Base-by-base conservation (phyloP, 2,329 filamentous ascomycete genomes). In the Exophiala oligosperma region DNA sequence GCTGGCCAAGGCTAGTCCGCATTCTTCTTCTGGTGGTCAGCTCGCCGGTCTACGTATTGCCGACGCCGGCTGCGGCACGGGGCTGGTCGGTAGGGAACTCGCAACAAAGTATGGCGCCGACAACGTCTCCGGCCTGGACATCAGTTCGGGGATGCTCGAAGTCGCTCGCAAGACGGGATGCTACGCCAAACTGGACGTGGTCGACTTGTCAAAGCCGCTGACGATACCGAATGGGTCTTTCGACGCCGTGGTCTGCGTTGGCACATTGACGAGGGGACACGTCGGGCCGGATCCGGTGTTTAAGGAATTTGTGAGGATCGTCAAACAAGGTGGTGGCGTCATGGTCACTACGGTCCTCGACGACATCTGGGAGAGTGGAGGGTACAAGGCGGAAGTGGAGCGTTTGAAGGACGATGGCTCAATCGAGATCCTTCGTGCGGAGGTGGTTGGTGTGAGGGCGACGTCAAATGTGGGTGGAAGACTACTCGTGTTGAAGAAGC, bases 41-140 rank as follows among this genome's bases (percentile, higher is more conserved):
- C 57, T 72, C 14, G 61, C 63, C 24, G 57, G 53, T 44, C 66
- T 69, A 5, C 54, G 63, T 2, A 77, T 84, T 55, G 74, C 82
- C 0, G 81, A 84, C 58, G 81, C 81, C 23, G 81, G 81, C n/a
- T 83, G 81, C 57, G 81, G 81, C 3, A 84, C 81, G 0, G 81
- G 81, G 0, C 75, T 82, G 7, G 80, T 82, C 9, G 81, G 80
- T 3, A 67, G 75, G 21, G 76, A 76, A 26, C 75, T 84, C 3
- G 72, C 75, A 23, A 17, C 75, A 11, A 69, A 74, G 38, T 66
- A 73, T 32, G 76, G 78, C 2, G 76, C 75, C 2, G 72, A 72
- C 38, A 70, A 72, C n/a, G 75, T 84, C 43, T 78, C 83, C 51
- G 82, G 82, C 26, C 67, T 82, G 26, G 82, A 84, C 62, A 69